Evolutionary conservation across 371 early-diverging fungal species (phyloP), one percentile per base, ranked within the genome.

Genomic region (Parasitella parasitica): DNA sequence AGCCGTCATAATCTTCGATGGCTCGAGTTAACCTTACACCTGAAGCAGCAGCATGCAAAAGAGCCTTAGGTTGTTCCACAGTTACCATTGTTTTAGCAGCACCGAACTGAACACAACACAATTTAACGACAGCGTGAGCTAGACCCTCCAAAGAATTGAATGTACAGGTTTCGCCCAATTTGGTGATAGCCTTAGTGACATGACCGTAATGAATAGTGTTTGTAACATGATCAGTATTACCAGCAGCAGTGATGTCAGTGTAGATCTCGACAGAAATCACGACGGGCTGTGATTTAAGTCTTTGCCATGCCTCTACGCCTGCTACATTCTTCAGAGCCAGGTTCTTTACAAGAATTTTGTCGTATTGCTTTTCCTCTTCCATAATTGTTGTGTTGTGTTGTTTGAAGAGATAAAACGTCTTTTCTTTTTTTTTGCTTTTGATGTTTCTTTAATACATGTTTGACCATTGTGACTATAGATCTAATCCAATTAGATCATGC

Each of bases 261-360:
- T 83, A 83, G 7, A 95, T 77, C 36, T 80, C 82, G 15, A 94
- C 76, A 43, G 86, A 86, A 49, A 97, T 87, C 12, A 85, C 82
- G 39, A 97, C 84, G 13, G 97, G 96, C 70, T 97, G 97, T 1
- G 83, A 73, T 73, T 94, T 92, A 22, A 80, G 77, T 22, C 95
- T 82, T 63, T 96, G 96, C 97, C 97, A 97, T 13, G 92, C 87
- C 72, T 97, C 97, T 49, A 93, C 92, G 11, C 98, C 98, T 30
- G 95, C 87, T 26, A 89, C 84, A n/a, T 86, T 92, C 56, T 91
- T 89, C 27, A 96, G 86, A 22, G 86, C 83, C 36, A 97, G 85
- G 69, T 95, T 88, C 64, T 86, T 85, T 51, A 96, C 81, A 38
- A 89, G 76, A 61, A 96, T 87, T 71, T 88, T 89, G 82, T 96